Percentiles rank a stretch among this genome's conserved stretches.
Conservation (phyloP, 495 filamentous ascomycete genomes). For the Penicillium cosmopolitanum region DNA sequence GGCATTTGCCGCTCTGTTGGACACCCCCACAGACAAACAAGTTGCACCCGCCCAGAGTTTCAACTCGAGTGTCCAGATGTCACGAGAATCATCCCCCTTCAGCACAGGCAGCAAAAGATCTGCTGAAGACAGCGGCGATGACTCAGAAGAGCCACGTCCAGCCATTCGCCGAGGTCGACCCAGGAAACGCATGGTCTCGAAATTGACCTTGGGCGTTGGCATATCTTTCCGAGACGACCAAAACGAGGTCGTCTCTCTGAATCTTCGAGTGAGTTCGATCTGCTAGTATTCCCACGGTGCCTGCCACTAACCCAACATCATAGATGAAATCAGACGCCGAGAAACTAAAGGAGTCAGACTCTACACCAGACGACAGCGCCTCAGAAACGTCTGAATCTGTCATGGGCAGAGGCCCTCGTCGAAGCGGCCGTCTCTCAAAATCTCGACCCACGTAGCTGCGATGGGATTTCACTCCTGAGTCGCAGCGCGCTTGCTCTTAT, state of each 20-base stretch:
- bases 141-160: conserved; percentile 39
- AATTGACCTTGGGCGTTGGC: conserved; percentile 49
- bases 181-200: conserved; percentile 45
- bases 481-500: neutral
- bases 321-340: conserved; percentile 26
- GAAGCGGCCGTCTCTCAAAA: conserved; percentile 29
- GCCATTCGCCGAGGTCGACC: conserved; percentile 34
- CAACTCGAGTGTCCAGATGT: conserved; percentile 44
- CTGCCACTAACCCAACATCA: neutral
- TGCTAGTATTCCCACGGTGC: neutral
- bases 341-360: conserved; percentile 17
- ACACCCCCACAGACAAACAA: conserved; percentile 32
- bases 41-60: conserved; percentile 31
- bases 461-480: neutral
- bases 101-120: conserved; percentile 55
- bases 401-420: conserved; percentile 17
- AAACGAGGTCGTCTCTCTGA: conserved; percentile 50
- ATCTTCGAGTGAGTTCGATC: conserved; percentile 37
- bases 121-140: conserved; percentile 50
- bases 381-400: conserved; percentile 2
- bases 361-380: conserved; percentile 2
- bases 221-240: conserved; percentile 50
- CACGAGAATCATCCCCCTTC: conserved; percentile 49
- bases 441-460: conserved; percentile 14
- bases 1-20: conserved; percentile 60